These are phyloP conservation scores for Xylaria sp. DNA, from an alignment of 495 filamentous ascomycete species.

Conservation along the genomic window DNA sequence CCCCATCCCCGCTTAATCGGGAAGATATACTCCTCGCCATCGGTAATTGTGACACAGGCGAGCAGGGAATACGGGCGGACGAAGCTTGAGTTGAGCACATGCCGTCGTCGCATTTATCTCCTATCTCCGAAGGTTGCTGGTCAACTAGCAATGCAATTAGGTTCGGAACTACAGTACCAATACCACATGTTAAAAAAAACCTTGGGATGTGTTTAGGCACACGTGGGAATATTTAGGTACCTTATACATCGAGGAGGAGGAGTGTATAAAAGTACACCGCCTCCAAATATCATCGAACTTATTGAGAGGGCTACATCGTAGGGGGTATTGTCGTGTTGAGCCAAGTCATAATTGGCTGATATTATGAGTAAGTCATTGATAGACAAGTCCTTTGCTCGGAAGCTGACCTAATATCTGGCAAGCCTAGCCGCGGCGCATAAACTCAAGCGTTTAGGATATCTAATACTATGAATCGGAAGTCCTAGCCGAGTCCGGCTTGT, in stretches of 20 bases:
- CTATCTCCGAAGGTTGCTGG: neutral
- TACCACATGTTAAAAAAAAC: neutral
- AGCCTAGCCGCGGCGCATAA: neutral
- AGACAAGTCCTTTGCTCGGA: neutral
- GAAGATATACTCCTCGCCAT: too few relatives aligned
- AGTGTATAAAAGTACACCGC: neutral
- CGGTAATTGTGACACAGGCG: too few relatives aligned
- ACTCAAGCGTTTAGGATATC: neutral
- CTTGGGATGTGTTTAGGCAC: neutral
- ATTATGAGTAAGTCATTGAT: neutral
- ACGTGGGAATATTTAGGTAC: neutral
- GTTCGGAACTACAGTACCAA: neutral
- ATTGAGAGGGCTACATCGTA: neutral
- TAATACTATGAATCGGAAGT: neutral
- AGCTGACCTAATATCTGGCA: neutral
- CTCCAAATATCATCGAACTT: neutral
- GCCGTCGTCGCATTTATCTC: neutral
- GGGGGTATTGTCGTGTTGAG: neutral
- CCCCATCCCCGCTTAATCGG: neutral
- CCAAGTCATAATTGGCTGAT: neutral
- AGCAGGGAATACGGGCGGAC: too few relatives aligned
- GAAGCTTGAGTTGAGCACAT: too few relatives aligned
- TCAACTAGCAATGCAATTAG: neutral
- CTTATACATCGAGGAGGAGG: neutral
- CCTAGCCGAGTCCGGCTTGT: slow-evolving; percentile 1